Conservation (phyloP, 1,284 basidiomycete species). For the Trametes polyzona region DNA sequence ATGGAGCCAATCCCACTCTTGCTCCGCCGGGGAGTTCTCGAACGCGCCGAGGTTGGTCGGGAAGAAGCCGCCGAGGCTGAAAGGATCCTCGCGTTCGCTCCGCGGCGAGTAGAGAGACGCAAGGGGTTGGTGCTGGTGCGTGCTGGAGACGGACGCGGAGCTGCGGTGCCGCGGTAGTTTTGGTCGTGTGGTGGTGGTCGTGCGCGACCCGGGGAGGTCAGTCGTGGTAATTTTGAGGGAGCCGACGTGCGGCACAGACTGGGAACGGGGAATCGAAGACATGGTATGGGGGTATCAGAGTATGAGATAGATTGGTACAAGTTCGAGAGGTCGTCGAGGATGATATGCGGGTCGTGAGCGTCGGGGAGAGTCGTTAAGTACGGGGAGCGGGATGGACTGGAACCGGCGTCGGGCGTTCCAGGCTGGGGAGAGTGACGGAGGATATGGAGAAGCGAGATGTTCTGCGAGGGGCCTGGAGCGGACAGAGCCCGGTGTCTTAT, state of each 20-base stretch:
- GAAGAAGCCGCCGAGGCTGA: constrained; percentile 55
- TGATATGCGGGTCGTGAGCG: constrained; percentile 7
- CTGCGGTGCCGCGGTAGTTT: constrained; percentile 29
- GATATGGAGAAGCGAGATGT: not conserved
- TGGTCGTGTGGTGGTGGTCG: no score
- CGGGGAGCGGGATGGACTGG: constrained; percentile 6
- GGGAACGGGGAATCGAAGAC: constrained; percentile 36
- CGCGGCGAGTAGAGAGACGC: constrained; percentile 21
- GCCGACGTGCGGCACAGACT: constrained; percentile 32
- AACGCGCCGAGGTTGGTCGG: constrained; percentile 39
- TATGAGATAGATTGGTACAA: no score
- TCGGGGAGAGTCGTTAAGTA: constrained; percentile 4
- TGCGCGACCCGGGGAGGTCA: constrained; percentile 2
- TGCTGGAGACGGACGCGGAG: constrained; percentile 16
- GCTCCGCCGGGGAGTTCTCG: constrained; percentile 28
- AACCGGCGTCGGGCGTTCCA: constrained; percentile 9
- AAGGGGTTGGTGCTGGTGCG: not conserved
- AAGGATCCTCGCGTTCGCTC: constrained; percentile 46
- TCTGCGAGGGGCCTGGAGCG: constrained; percentile 9
- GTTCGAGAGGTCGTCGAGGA: not conserved
- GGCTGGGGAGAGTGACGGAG: not conserved
- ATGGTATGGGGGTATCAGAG: constrained; percentile 10
- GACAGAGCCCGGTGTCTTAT: not conserved
- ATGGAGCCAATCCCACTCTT: constrained; percentile 48
- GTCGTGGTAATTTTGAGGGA: constrained; percentile 15